Percentiles rank a stretch among this genome's conserved stretches.
phyloP scores from a whole-genome alignment of 257 asterid genomes.

The Primulina eburnea region DNA sequence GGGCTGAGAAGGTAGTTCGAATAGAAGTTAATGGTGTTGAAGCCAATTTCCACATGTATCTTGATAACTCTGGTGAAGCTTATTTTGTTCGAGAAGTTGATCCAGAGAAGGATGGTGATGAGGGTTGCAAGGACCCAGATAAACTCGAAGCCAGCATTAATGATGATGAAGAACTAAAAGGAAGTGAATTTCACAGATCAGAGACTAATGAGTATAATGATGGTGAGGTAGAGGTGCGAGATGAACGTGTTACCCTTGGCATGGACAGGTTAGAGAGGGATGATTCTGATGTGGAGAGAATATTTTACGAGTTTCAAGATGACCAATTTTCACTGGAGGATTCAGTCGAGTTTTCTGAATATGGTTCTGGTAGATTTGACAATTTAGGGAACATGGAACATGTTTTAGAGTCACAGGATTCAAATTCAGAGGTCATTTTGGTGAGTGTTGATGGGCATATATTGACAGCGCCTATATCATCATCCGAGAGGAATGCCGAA shows the following conservation, averaged over 20 bases:
- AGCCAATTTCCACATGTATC: constrained; percentile 74
- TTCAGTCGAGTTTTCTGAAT: constrained; percentile 63
- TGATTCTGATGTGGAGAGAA: constrained; percentile 64
- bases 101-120: constrained; percentile 42
- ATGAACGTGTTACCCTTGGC: constrained; percentile 64
- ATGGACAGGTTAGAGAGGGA: constrained; percentile 64
- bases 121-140: constrained; percentile 35
- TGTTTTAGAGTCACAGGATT: constrained; percentile 55
- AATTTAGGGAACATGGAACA: constrained; percentile 55
- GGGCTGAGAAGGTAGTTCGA: constrained; percentile 74
- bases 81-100: constrained; percentile 70
- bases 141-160: constrained; percentile 30
- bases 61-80: constrained; percentile 87
- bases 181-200: constrained; percentile 33
- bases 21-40: constrained; percentile 87
- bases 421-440: constrained; percentile 78
- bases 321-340: constrained; percentile 65
- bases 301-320: constrained; percentile 77
- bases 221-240: constrained; percentile 51
- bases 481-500: constrained; percentile 50
- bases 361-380: constrained; percentile 54
- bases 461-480: constrained; percentile 82
- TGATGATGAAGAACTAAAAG: constrained; percentile 32
- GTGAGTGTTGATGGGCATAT: constrained; percentile 92
- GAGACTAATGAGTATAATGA: constrained; percentile 35